These are phyloP conservation scores for Berberis vulgaris DNA, from an alignment of 164 flowering plant genomes.

Conservation along the genomic window DNA sequence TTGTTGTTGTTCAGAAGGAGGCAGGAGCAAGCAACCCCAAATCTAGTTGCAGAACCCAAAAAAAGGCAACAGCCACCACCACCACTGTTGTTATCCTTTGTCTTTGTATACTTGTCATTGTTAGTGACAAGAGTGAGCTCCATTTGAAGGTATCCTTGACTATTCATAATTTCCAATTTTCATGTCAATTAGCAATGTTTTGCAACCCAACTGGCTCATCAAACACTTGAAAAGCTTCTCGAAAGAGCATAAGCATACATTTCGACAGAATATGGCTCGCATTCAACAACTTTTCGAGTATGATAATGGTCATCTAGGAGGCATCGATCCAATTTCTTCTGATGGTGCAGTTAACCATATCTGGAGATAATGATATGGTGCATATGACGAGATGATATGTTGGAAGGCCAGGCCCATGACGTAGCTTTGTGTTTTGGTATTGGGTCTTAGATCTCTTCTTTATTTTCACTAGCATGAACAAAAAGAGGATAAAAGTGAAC, in stretches of 20 bases:
- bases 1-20: too few species aligned
- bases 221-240: slow-evolving; percentile 51
- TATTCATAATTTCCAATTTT: slow-evolving; percentile 74
- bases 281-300: slow-evolving; percentile 62
- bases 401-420: too few species aligned
- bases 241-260: slow-evolving; percentile 34
- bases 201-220: slow-evolving; percentile 69
- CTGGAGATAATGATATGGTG: slow-evolving; percentile 30
- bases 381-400: too few species aligned
- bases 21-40: too few species aligned
- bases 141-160: slow-evolving; percentile 87
- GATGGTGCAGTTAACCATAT: slow-evolving; percentile 90
- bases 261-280: slow-evolving; percentile 55
- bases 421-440: too few species aligned
- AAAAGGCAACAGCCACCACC: too few species aligned
- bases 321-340: slow-evolving; percentile 59
- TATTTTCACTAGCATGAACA: too few species aligned
- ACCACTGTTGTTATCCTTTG: slow-evolving; percentile 67
- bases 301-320: slow-evolving; percentile 71
- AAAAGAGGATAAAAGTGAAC: too few species aligned
- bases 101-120: slow-evolving; percentile 90
- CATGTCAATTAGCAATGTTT: slow-evolving; percentile 59
- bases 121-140: slow-evolving; percentile 84
- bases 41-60: too few species aligned
- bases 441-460: too few species aligned